A percentile compares a stretch with the other conserved stretches of the same genome.
Conservation (phyloP, 805 yeast genomes). For the Wickerhamiella occidentalis region DNA sequence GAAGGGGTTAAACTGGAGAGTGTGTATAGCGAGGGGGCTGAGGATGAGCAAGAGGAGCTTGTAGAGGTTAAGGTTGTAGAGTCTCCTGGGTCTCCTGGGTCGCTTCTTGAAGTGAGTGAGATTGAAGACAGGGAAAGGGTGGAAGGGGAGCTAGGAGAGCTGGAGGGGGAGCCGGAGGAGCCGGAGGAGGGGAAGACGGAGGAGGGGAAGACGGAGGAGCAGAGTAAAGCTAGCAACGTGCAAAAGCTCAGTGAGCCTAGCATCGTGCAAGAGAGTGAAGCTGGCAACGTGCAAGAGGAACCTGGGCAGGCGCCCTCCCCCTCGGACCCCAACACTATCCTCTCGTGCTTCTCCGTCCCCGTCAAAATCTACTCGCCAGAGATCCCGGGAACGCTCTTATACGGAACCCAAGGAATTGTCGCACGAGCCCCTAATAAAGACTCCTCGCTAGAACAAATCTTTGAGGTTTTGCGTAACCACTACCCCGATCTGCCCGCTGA, state of each 20-base stretch:
- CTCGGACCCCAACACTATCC: not conserved
- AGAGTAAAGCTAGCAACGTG: too few relatives aligned
- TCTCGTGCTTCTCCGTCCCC: not conserved
- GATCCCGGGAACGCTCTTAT: not conserved
- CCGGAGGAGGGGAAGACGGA: too few relatives aligned
- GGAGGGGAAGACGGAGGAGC: too few relatives aligned
- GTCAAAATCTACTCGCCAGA: not conserved
- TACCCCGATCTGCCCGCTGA: conserved; percentile 13
- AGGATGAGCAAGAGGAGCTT: not conserved
- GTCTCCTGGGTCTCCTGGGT: not conserved
- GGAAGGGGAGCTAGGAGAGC: too few relatives aligned
- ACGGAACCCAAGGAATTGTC: not conserved
- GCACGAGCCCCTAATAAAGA: not conserved
- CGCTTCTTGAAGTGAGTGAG: not conserved
- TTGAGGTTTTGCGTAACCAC: conserved; percentile 12
- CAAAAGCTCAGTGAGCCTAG: too few relatives aligned
- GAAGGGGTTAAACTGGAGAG: not conserved
- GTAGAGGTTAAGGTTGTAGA: not conserved
- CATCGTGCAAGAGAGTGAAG: too few relatives aligned
- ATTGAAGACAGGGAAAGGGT: not conserved
- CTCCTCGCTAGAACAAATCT: conserved; percentile 16
- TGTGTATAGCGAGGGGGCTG: not conserved
- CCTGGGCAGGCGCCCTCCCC: too few relatives aligned
- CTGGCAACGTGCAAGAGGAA: too few relatives aligned
- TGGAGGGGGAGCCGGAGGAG: too few relatives aligned